These are phyloP conservation scores for Tilletia caries DNA, from an alignment of 1,284 basidiomycete genomes.

Conservation along the genomic window DNA sequence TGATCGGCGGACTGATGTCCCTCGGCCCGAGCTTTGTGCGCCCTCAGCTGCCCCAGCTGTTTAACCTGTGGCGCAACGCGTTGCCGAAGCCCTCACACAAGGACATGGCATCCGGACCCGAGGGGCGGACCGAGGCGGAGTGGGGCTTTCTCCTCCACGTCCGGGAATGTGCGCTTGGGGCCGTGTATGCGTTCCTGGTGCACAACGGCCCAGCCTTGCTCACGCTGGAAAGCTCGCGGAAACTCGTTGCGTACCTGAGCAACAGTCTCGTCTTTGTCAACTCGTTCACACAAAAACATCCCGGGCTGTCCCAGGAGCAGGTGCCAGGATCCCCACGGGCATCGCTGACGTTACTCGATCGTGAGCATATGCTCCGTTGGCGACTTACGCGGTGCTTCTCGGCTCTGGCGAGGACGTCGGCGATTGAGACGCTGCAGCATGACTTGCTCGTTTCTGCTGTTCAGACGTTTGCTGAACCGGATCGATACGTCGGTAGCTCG, in stretches of 20 bases:
- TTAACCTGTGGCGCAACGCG: slow-evolving; percentile 94
- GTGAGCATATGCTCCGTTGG: slow-evolving; percentile 77
- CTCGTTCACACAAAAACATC: slow-evolving; percentile 48
- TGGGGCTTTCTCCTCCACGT: slow-evolving; percentile 91
- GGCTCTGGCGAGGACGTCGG: slow-evolving; percentile 70
- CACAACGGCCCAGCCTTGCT: slow-evolving; percentile 68
- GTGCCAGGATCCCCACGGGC: slow-evolving; percentile 27
- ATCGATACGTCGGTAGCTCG: slow-evolving; percentile 67
- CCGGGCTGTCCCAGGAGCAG: background rate
- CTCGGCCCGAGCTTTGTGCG: slow-evolving; percentile 91
- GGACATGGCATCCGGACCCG: slow-evolving; percentile 66
- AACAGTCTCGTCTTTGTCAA: slow-evolving; percentile 82
- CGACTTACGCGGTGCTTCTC: slow-evolving; percentile 87
- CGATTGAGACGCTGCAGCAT: slow-evolving; percentile 74
- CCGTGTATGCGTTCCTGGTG: slow-evolving; percentile 80
- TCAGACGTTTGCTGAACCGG: slow-evolving; percentile 78
- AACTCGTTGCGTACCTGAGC: slow-evolving; percentile 78
- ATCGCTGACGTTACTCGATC: slow-evolving; percentile 66
- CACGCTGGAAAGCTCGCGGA: slow-evolving; percentile 82
- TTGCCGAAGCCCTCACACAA: slow-evolving; percentile 89
- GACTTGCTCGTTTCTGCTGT: slow-evolving; percentile 78
- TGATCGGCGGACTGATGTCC: slow-evolving; percentile 83
- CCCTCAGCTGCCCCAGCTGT: slow-evolving; percentile 81
- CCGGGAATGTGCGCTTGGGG: slow-evolving; percentile 81
- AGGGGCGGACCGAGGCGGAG: slow-evolving; percentile 61